phyloP scores from a whole-genome alignment of 2,329 filamentous ascomycete genomes.

The Neophaeococcomyces aloes region DNA sequence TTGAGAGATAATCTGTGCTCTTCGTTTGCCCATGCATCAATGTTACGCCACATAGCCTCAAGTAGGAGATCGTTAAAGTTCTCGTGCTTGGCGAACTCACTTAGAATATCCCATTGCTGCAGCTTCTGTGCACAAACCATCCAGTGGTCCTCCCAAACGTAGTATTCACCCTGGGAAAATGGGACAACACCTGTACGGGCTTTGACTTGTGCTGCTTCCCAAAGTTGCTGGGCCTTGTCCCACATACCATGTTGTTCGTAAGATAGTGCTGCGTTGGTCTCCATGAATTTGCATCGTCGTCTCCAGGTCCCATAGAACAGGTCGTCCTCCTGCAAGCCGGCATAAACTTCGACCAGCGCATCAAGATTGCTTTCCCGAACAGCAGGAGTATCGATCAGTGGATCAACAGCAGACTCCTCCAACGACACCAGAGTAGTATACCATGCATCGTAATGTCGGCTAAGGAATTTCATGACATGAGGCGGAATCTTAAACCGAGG shows the following conservation, averaged over 20 bases:
- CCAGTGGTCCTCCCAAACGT: constrained; percentile 99
- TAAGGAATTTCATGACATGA: constrained; percentile 90
- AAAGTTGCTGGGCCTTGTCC: constrained; percentile 97
- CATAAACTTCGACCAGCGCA: constrained; percentile 87
- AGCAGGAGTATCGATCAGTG: constrained; percentile 69
- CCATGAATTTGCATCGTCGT: constrained; percentile 86
- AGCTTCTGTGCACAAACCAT: constrained; percentile 94
- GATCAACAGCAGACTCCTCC: constrained; percentile 76
- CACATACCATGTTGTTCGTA: constrained; percentile 99
- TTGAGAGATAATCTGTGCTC: constrained; percentile 84
- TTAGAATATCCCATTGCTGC: constrained; percentile 96
- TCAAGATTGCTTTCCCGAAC: constrained; percentile 92
- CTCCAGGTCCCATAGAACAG: constrained; percentile 97
- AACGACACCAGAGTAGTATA: constrained; percentile 87
- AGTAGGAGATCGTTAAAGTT: constrained; percentile 94
- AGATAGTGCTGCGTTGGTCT: constrained; percentile 91
- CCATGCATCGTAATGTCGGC: constrained; percentile 91
- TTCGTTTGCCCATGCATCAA: constrained; percentile 84
- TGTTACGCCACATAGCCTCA: constrained; percentile 90
- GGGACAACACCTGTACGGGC: constrained; percentile 91
- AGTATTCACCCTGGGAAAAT: constrained; percentile 94
- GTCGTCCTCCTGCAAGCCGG: constrained; percentile 84
- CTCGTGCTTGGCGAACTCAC: constrained; percentile 96
- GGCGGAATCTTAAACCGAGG: constrained; percentile 88
- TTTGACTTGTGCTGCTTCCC: constrained; percentile 94